Evolutionary conservation across 768 basidiomycete genomes (phyloP).

Genomic region (Exidia glandulosa): DNA sequence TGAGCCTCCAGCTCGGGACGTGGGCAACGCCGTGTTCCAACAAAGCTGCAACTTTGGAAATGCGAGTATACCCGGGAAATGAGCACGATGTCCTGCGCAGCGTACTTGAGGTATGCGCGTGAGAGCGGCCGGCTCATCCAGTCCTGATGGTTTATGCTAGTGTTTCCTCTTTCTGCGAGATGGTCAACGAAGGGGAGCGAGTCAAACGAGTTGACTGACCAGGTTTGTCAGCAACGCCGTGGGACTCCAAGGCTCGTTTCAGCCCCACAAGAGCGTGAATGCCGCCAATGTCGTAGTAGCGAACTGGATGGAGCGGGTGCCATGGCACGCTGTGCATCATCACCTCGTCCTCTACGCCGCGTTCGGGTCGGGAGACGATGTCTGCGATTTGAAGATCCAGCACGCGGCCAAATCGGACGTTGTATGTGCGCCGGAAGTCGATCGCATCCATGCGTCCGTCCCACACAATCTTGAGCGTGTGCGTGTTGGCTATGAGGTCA

Average conservation of each 20-base stretch:
- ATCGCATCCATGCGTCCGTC: conserved; percentile 32
- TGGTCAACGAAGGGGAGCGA: background rate
- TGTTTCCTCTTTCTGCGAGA: background rate
- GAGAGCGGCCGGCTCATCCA: background rate
- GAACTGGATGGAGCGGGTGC: background rate
- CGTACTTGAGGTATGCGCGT: background rate
- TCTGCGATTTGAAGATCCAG: conserved; percentile 34
- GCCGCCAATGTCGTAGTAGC: background rate
- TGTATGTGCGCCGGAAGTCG: conserved; percentile 21
- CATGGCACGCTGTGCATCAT: conserved; percentile 8
- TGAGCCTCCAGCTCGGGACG: background rate
- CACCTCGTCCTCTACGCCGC: conserved; percentile 18
- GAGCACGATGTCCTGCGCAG: background rate
- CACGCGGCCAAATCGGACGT: conserved; percentile 20
- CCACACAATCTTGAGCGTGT: conserved; percentile 33
- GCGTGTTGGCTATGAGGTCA: no score
- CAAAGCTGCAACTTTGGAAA: background rate
- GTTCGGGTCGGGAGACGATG: conserved; percentile 17
- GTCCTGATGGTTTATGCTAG: background rate
- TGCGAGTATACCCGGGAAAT: background rate
- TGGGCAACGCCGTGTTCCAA: background rate
- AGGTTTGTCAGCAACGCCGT: background rate
- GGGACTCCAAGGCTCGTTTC: background rate
- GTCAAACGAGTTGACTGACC: background rate
- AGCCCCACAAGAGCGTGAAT: background rate